Evolutionary conservation across 352 stramenopile genomes (phyloP).

Genomic region (Phytopythium vexans): DNA sequence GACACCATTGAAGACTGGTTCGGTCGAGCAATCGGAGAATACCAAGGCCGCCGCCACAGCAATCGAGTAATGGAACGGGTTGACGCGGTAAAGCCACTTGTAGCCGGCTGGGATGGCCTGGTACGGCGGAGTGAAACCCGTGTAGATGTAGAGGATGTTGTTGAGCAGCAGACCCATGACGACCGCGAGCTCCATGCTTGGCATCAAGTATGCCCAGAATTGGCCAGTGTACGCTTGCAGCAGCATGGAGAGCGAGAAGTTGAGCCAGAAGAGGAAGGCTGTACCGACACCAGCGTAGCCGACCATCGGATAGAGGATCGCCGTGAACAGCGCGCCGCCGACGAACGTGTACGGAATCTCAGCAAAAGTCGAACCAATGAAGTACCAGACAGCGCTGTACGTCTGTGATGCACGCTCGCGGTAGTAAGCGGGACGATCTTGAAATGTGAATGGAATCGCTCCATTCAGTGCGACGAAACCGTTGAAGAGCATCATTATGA

Average conservation of each 20-base stretch:
- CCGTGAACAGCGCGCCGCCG: conserved; percentile 32
- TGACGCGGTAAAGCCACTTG: conserved; percentile 16
- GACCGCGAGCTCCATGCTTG: conserved; percentile 27
- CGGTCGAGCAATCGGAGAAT: conserved; percentile 12
- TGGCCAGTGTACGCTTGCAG: conserved; percentile 63
- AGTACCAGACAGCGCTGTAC: conserved; percentile 72
- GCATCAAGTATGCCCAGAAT: conserved; percentile 53
- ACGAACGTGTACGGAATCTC: conserved; percentile 64
- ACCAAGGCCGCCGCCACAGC: conserved; percentile 5
- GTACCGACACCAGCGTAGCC: conserved; percentile 18
- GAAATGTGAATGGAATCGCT: conserved; percentile 61
- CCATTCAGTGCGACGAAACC: conserved; percentile 62
- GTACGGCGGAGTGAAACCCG: conserved; percentile 35
- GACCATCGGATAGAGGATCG: conserved; percentile 63
- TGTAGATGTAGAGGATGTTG: conserved; percentile 47
- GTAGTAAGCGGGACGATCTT: conserved; percentile 89
- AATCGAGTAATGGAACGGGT: conserved; percentile 8
- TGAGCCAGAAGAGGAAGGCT: conserved; percentile 63
- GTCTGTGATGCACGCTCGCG: conserved; percentile 81
- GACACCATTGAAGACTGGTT: neutral
- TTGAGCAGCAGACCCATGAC: conserved; percentile 29
- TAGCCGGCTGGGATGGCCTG: conserved; percentile 19
- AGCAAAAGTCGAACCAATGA: conserved; percentile 54
- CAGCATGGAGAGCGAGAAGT: conserved; percentile 50
- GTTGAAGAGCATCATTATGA: conserved; percentile 66